A percentile compares a stretch with the other conserved stretches of the same genome.
Conservation (phyloP, 208 protist species). For the Acanthamoeba lenticulata region DNA sequence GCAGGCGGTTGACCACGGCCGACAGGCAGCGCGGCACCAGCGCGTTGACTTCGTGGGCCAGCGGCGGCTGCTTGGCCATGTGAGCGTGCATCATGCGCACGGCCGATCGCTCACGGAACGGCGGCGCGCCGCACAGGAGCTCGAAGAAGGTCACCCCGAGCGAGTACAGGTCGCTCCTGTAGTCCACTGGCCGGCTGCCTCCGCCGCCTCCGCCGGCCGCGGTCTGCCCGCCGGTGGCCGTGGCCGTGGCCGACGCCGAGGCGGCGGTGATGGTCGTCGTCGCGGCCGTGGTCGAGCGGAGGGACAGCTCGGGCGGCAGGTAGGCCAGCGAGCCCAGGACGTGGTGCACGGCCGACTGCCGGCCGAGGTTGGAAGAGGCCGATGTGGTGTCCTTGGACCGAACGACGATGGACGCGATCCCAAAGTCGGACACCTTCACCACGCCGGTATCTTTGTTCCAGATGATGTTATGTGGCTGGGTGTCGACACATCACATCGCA, state of each 20-base stretch:
- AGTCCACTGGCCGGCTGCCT: background rate
- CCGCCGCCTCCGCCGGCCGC: background rate
- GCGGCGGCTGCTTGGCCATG: constrained; percentile 59
- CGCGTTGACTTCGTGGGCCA: background rate
- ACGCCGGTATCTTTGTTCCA: constrained; percentile 41
- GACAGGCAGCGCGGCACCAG: background rate
- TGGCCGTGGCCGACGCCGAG: background rate
- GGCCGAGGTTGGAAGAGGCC: background rate
- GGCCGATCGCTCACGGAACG: constrained; percentile 10
- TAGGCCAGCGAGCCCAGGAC: constrained; percentile 47
- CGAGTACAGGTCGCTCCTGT: constrained; percentile 50
- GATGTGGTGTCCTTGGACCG: constrained; percentile 61
- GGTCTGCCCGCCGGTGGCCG: background rate
- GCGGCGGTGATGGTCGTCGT: background rate
- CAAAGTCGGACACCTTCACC: constrained; percentile 64
- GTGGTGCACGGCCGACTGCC: background rate
- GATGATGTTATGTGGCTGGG: constrained; percentile 51
- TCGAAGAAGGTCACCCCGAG: constrained; percentile 40
- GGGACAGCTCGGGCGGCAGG: constrained; percentile 27
- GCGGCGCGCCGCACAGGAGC: background rate
- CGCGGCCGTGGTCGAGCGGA: background rate
- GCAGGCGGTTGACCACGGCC: background rate
- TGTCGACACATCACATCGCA: background rate
- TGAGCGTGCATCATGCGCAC: constrained; percentile 60
- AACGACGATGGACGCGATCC: constrained; percentile 20